Evolutionary conservation across 2,329 filamentous ascomycete genomes (phyloP).

Genomic region (Hymenoscyphus linearis): DNA sequence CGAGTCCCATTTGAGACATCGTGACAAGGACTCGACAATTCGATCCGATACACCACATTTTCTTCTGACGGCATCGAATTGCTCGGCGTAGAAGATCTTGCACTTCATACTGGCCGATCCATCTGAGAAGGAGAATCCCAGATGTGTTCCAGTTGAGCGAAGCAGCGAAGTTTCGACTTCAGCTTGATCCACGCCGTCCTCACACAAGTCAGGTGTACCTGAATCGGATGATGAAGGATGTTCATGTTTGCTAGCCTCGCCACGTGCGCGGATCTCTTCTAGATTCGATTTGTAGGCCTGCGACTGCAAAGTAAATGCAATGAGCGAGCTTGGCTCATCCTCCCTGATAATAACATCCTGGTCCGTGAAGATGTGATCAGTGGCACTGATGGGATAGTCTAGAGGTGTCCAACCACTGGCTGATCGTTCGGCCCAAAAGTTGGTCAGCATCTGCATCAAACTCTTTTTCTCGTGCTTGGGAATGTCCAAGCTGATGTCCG

Average conservation of each 20-base stretch:
- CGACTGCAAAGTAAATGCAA: constrained; percentile 86
- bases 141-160: constrained; percentile 80
- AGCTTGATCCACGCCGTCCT: constrained; percentile 48
- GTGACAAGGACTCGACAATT: constrained; percentile 89
- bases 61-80: constrained; percentile 88
- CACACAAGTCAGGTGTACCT: constrained; percentile 25
- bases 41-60: constrained; percentile 92
- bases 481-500: constrained; percentile 64
- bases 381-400: constrained; percentile 83
- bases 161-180: constrained; percentile 83
- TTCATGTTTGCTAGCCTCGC: constrained; percentile 34
- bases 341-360: constrained; percentile 96
- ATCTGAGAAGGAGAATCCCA: constrained; percentile 93
- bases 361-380: constrained; percentile 94
- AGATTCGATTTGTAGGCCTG: constrained; percentile 83
- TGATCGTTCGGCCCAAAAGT: constrained; percentile 97
- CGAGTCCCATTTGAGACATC: constrained; percentile 96
- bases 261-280: constrained; percentile 54
- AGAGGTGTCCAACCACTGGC: constrained; percentile 89
- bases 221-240: constrained; percentile 30
- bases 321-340: constrained; percentile 93
- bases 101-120: constrained; percentile 93
- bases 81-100: constrained; percentile 98
- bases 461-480: constrained; percentile 92
- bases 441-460: constrained; percentile 90